These are phyloP conservation scores for Fistulina hepatica DNA, from an alignment of 1,284 basidiomycete genomes.

Conservation along the genomic window DNA sequence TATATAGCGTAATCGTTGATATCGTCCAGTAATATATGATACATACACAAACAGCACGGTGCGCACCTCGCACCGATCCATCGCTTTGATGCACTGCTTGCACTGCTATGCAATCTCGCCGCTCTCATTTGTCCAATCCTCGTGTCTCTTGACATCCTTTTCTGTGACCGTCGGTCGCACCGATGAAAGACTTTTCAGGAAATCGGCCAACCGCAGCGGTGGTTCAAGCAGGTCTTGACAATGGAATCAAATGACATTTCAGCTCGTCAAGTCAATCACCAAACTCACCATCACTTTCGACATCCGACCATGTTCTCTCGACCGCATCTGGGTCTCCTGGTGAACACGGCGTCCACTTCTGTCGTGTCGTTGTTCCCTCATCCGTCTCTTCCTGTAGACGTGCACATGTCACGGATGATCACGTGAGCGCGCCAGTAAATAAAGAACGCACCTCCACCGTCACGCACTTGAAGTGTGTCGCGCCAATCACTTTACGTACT, in stretches of 20 bases:
- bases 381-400: slow-evolving; percentile 15
- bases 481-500: slow-evolving; percentile 89
- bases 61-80: too few species aligned
- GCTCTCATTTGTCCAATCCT: slow-evolving; percentile 87
- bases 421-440: too few species aligned
- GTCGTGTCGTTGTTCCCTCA: slow-evolving; percentile 26
- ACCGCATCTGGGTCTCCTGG: slow-evolving; percentile 81
- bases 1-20: too few species aligned
- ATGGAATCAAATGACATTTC: too few species aligned
- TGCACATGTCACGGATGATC: neutral
- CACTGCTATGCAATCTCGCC: slow-evolving; percentile 30
- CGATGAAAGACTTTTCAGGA: slow-evolving; percentile 73
- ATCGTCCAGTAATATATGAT: too few species aligned
- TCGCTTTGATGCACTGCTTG: too few species aligned
- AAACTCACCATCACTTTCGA: slow-evolving; percentile 84
- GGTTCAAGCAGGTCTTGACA: slow-evolving; percentile 90
- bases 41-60: too few species aligned
- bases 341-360: slow-evolving; percentile 90
- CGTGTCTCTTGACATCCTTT: slow-evolving; percentile 84
- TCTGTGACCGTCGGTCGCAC: slow-evolving; percentile 86
- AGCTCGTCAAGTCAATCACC: too few species aligned
- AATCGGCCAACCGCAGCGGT: slow-evolving; percentile 69
- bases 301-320: slow-evolving; percentile 91
- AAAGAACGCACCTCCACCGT: slow-evolving; percentile 10
- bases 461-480: slow-evolving; percentile 88